Percentiles rank a stretch among this genome's conserved stretches.
Conservation (phyloP, 2,329 filamentous ascomycete genomes). For the Hypoxylon sp. region DNA sequence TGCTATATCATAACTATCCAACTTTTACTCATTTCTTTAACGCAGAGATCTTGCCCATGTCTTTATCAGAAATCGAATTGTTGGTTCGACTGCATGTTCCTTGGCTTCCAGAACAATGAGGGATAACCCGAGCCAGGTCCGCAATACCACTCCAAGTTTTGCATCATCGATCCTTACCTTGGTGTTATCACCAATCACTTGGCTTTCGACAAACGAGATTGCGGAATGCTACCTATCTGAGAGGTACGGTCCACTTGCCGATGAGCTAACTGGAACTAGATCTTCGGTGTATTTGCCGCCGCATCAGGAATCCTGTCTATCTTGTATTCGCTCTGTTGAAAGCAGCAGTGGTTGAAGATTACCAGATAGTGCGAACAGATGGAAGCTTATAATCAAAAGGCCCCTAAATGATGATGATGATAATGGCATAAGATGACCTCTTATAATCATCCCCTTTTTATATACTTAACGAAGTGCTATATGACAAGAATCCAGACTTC, state of each 20-base stretch:
- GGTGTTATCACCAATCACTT: constrained; percentile 27
- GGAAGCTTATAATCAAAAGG: too few species aligned
- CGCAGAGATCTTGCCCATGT: too few species aligned
- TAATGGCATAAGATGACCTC: too few species aligned
- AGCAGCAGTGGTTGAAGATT: neutral
- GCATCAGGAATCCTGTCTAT: constrained; percentile 8
- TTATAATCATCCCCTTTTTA: too few species aligned
- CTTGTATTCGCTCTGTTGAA: neutral
- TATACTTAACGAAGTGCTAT: too few species aligned
- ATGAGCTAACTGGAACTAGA: constrained; percentile 3
- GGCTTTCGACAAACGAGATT: constrained; percentile 26
- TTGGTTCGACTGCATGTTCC: too few species aligned
- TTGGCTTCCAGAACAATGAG: too few species aligned
- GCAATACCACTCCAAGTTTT: constrained; percentile 1
- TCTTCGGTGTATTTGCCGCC: constrained; percentile 17
- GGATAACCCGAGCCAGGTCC: constrained; percentile 11
- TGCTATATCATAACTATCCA: too few species aligned
- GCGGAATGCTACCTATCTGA: constrained; percentile 19
- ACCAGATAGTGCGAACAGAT: too few species aligned
- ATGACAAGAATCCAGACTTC: constrained; percentile 6
- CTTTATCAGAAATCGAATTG: too few species aligned
- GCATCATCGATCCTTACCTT: constrained; percentile 23
- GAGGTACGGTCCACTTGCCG: constrained; percentile 2
- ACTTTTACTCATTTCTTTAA: too few species aligned
- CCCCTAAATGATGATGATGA: too few species aligned